These are phyloP conservation scores for Nemophila menziesii DNA, from an alignment of 257 asterid genomes.

Conservation along the genomic window DNA sequence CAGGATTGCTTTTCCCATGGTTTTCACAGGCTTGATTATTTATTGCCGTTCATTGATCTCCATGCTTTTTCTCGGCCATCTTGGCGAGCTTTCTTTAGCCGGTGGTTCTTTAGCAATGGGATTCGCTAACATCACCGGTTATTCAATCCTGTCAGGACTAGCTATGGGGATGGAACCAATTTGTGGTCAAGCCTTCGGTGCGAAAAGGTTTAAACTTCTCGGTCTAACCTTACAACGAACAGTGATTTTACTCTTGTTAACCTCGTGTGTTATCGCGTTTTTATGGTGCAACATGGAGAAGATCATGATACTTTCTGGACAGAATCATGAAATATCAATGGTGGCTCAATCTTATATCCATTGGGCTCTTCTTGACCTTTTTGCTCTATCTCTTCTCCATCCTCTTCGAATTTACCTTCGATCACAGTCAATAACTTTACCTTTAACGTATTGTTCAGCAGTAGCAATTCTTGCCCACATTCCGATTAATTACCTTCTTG, in stretches of 20 bases:
- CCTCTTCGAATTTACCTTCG: constrained; percentile 42
- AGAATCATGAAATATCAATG: constrained; percentile 26
- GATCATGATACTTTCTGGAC: constrained; percentile 29
- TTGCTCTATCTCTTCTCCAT: constrained; percentile 31
- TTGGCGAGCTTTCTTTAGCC: constrained; percentile 12
- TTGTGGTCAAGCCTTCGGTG: constrained; percentile 58
- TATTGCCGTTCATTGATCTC: constrained; percentile 9
- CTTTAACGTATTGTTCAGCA: constrained; percentile 34
- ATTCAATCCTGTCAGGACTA: constrained; percentile 50
- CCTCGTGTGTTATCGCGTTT: constrained; percentile 29
- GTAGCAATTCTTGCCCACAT: constrained; percentile 29
- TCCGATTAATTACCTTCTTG: constrained; percentile 38
- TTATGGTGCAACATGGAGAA: constrained; percentile 44
- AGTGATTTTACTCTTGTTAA: constrained; percentile 24
- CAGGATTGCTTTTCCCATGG: constrained; percentile 6
- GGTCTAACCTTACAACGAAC: constrained; percentile 37
- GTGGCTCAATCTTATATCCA: constrained; percentile 34
- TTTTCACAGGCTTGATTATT: background rate
- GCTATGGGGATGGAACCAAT: constrained; percentile 59
- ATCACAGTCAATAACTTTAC: constrained; percentile 40
- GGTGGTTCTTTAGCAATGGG: constrained; percentile 49
- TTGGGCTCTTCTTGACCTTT: constrained; percentile 36
- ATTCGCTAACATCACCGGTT: constrained; percentile 42
- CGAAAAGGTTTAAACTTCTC: constrained; percentile 30
- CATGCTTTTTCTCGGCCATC: constrained; percentile 5